Evolutionary conservation across 78 protist species (phyloP), one percentile per base, ranked within the genome.

Genomic region (Chrysochromulina tobinii): DNA sequence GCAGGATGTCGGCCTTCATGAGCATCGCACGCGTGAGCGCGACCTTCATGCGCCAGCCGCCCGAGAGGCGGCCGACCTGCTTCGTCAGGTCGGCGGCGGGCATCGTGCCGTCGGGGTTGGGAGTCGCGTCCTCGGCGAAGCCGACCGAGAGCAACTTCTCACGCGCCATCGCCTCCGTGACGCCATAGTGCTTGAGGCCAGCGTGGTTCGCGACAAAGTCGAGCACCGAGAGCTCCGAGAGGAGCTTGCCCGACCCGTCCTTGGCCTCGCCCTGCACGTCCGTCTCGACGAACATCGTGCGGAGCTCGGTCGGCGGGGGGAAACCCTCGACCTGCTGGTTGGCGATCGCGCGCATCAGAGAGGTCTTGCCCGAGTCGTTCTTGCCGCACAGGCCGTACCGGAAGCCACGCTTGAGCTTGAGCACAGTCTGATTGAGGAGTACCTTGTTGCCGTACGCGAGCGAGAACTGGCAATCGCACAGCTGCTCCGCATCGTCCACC

Each of bases 41-140:
- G 68, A 89, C 55, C 87, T 86, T 81, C 95, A 93, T 93, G 66
- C 88, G 81, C 99, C 99, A 97, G 25, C 99, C 99, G 5, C 99
- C 99, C 5, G 98, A 96, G 25, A 96, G 91, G 18, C 64, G 54
- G 21, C 89, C 89, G 27, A 84, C 87, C 57, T 75, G 83, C 83
- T 90, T 53, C 23, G 91, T 17, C n/a, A 95, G 93, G 51, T 88
- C 4, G 61, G 77, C 91, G 66, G 12, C 59, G 64, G 75, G 21
- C 92, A 88, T 81, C 17, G 90, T 93, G 2, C 92, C 83, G 38
- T 90, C 57, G 38, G 38, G 38, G 38, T 38, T 38, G 38, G 38
- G 38, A 38, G 38, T 38, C 38, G 38, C 38, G 48, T 50, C 58
- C 61, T 87, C 66, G 25, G 48, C 77, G 61, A 87, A 87, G 23